A percentile compares a stretch with the other conserved stretches of the same genome.
Evolutionary conservation across 2,329 filamentous ascomycete genomes (phyloP).

Genomic region (Didymellaceae sp.): DNA sequence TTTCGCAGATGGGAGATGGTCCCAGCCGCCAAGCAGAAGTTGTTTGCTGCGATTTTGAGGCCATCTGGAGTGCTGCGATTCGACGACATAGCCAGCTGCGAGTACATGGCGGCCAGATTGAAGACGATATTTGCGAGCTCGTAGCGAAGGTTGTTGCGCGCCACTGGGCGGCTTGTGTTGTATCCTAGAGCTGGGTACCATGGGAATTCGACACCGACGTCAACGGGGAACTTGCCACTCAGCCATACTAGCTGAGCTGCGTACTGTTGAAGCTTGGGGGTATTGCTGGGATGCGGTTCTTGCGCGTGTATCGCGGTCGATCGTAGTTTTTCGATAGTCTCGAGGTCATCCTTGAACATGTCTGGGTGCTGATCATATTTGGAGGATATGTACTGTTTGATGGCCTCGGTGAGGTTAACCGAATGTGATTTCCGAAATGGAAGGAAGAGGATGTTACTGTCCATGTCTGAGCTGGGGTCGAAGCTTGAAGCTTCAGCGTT

Average conservation of each 20-base stretch:
- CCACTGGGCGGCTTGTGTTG: slow-evolving; percentile 75
- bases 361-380: slow-evolving; percentile 99
- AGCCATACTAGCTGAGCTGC: slow-evolving; percentile 93
- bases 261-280: slow-evolving; percentile 88
- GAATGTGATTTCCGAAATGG: slow-evolving; percentile 87
- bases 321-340: slow-evolving; percentile 82
- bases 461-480: slow-evolving; percentile 16
- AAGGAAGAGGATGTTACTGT: slow-evolving; percentile 72
- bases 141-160: slow-evolving; percentile 73
- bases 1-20: slow-evolving; percentile 80
- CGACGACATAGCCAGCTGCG: slow-evolving; percentile 82
- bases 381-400: slow-evolving; percentile 93
- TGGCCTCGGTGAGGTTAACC: slow-evolving; percentile 78
- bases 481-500: neutral
- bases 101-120: slow-evolving; percentile 93
- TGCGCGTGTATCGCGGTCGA: slow-evolving; percentile 86
- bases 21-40: slow-evolving; percentile 87
- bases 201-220: slow-evolving; percentile 92
- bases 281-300: slow-evolving; percentile 85
- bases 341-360: slow-evolving; percentile 90
- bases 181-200: slow-evolving; percentile 97
- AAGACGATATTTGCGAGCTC: slow-evolving; percentile 92
- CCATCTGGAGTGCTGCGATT: slow-evolving; percentile 81
- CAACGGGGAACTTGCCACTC: slow-evolving; percentile 92
- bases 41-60: slow-evolving; percentile 85